Conservation (phyloP, 352 stramenopile species). For the Phytophthora idaei region DNA sequence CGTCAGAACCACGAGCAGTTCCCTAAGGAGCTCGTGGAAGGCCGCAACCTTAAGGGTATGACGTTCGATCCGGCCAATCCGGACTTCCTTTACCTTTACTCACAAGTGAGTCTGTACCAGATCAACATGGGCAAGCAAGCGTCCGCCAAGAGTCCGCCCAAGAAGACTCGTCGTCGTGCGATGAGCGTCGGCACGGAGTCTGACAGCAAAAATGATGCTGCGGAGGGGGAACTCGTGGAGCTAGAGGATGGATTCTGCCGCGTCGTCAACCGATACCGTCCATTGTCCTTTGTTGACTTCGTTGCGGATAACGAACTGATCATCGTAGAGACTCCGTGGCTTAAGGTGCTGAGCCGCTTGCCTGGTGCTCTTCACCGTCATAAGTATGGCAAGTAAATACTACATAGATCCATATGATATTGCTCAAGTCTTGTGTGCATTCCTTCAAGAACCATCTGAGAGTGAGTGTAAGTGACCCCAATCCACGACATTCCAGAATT, state of each 20-base stretch:
- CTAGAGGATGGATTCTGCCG: constrained; percentile 72
- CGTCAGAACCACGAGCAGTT: constrained; percentile 69
- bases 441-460: too few relatives aligned
- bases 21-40: constrained; percentile 75
- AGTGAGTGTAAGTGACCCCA: too few relatives aligned
- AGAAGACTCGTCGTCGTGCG: constrained; percentile 51
- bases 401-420: constrained; percentile 32
- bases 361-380: constrained; percentile 81
- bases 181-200: constrained; percentile 69
- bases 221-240: constrained; percentile 67
- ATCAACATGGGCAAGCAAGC: constrained; percentile 73
- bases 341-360: constrained; percentile 86
- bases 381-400: constrained; percentile 89
- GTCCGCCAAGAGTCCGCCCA: constrained; percentile 38
- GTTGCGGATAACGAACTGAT: constrained; percentile 75
- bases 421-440: constrained; percentile 3
- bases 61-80: constrained; percentile 77
- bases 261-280: constrained; percentile 84
- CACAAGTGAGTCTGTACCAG: constrained; percentile 80
- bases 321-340: constrained; percentile 85
- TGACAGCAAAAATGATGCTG: constrained; percentile 55
- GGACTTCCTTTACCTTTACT: constrained; percentile 83
- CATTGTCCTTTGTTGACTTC: constrained; percentile 88
- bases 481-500: too few relatives aligned
- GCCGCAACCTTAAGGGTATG: constrained; percentile 81